Evolutionary conservation across 2,329 filamentous ascomycete species (phyloP), one percentile per base, ranked within the genome.

Genomic region (Fusarium phyllophilum): DNA sequence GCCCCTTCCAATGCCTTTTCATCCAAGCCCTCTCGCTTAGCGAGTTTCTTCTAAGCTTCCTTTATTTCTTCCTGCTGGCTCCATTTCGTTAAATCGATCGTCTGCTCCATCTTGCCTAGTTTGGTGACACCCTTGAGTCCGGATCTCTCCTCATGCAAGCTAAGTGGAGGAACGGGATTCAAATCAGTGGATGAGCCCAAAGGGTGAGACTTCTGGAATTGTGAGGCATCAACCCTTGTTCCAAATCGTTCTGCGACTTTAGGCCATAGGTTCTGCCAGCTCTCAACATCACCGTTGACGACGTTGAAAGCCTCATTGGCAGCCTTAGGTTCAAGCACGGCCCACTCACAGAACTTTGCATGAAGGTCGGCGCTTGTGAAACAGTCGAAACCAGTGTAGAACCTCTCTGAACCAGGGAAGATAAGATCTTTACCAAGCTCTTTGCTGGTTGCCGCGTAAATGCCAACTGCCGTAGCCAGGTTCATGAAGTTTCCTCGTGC

Each of bases 401-500:
- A 63, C 8, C 29, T 46, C 18, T 42, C 46, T 0, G 58, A 52
- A 1, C 62, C 62, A 31, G 62, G 62, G 34, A 41, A 66, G 6
- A 46, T 24, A 1, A 66, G 58, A 6, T 63, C 48, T 8, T 66
- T 15, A 15, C 58, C 62, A 17, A 66, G 29, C 20, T 66, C 58
- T n/a, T 66, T 55, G 20, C 52, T 66, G 10, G 29, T 24, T 8
- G 62, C 58, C 3, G 44, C 64, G 20, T 63, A 69, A 14, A 69
- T 52, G 4, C 64, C 66, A 9, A 63, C 29, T 1, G 56, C 64
- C 12, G 56, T 69, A 12, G 26, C 49, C n/a, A 69, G 24, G 22
- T 69, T 69, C 66, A 69, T 69, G 12, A 69, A 69, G 34, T 69
- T 69, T 18, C 66, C 64, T 12, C 57, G 65, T 1, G 64, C 66